Percentiles rank a stretch among this genome's conserved stretches.
Evolutionary conservation across 176 grass and related monocot genomes (phyloP).

Genomic region (Oryza australiensis): DNA sequence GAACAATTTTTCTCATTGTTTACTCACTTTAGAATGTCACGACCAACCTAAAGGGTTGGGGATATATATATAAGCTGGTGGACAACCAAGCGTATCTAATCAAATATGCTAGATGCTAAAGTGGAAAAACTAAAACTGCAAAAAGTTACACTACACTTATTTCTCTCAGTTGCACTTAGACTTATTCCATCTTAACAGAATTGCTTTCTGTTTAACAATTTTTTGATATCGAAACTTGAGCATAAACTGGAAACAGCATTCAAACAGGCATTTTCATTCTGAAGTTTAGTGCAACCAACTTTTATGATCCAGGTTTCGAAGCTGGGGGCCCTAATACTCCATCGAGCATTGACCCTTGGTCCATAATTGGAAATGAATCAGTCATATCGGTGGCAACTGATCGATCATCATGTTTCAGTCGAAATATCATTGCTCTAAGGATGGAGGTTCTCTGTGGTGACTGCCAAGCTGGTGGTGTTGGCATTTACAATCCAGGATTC

Average conservation of each 20-base stretch:
- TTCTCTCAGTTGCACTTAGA: too few relatives aligned
- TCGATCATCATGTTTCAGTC: constrained; percentile 61
- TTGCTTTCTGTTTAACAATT: background rate
- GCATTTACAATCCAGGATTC: constrained; percentile 89
- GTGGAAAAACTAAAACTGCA: too few relatives aligned
- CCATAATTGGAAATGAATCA: constrained; percentile 67
- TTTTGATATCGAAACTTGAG: background rate
- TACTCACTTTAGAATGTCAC: too few relatives aligned
- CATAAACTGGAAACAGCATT: background rate
- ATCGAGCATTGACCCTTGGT: constrained; percentile 84
- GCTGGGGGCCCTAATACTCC: constrained; percentile 81
- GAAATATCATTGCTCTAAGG: constrained; percentile 82
- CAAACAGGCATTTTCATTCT: background rate
- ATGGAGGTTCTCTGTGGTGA: constrained; percentile 73
- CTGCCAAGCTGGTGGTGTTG: constrained; percentile 71
- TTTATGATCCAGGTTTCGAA: constrained; percentile 70
- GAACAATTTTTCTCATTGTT: too few relatives aligned
- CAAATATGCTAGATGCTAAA: too few relatives aligned
- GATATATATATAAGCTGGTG: too few relatives aligned
- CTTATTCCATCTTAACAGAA: too few relatives aligned
- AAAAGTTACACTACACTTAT: too few relatives aligned
- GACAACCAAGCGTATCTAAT: too few relatives aligned
- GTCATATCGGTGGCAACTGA: constrained; percentile 65
- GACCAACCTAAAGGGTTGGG: too few relatives aligned
- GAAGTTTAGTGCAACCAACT: background rate